Conservation (phyloP, 2,329 filamentous ascomycete genomes). For the Didymella sp. region DNA sequence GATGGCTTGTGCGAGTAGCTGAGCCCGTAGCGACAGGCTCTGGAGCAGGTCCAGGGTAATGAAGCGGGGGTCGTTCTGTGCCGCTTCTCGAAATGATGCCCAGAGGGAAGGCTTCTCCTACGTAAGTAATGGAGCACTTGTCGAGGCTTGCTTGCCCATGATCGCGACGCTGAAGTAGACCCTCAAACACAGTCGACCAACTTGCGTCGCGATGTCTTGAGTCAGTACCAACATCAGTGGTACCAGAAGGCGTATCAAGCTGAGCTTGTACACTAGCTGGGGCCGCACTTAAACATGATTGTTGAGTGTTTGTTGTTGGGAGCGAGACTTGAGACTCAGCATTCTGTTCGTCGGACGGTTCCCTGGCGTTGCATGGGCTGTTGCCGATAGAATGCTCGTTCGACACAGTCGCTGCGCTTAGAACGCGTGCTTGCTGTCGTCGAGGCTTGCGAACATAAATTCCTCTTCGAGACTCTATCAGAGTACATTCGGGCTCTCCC, state of each 20-base stretch:
- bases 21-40: background rate
- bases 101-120: constrained; percentile 13
- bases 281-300: background rate
- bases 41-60: background rate
- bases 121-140: constrained; percentile 8
- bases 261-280: background rate
- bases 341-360: background rate
- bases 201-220: constrained; percentile 3
- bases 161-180: background rate
- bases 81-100: constrained; percentile 1
- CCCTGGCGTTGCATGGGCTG: background rate
- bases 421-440: background rate
- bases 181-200: constrained; percentile 16
- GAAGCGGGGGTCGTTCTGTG: constrained; percentile 2
- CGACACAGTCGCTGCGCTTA: background rate
- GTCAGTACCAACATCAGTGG: background rate
- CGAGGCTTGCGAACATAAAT: constrained; percentile 16
- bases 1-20: background rate
- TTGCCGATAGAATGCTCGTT: background rate
- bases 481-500: constrained; percentile 2
- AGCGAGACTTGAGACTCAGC: background rate
- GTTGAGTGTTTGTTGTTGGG: background rate
- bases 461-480: constrained; percentile 15
- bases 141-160: background rate
- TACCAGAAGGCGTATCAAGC: background rate